Conservation (phyloP, 2,329 filamentous ascomycete genomes). For the Penicillium sp. region DNA sequence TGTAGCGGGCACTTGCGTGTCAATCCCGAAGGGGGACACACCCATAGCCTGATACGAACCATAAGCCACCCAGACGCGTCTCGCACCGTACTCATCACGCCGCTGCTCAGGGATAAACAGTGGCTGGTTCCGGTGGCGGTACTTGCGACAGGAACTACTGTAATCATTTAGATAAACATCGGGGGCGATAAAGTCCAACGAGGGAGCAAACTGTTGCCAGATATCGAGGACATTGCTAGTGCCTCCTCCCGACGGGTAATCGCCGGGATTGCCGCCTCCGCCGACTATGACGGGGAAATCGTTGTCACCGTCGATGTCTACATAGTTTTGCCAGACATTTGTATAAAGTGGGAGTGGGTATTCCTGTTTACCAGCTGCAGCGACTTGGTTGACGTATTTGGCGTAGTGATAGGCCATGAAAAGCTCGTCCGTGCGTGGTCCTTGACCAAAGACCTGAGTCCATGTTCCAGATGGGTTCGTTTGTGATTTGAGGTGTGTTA, state of each 20-base stretch:
- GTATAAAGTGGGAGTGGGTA: conserved; percentile 48
- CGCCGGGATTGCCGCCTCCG: conserved; percentile 45
- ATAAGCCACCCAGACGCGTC: conserved; percentile 41
- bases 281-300: conserved; percentile 41
- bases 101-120: conserved; percentile 52
- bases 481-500: conserved; percentile 25
- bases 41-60: conserved; percentile 39
- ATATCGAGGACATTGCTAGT: conserved; percentile 47
- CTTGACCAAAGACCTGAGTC: conserved; percentile 43
- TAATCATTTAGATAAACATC: conserved; percentile 53
- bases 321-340: conserved; percentile 51
- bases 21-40: conserved; percentile 43
- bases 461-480: conserved; percentile 29
- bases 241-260: conserved; percentile 51
- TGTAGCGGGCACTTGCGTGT: conserved; percentile 36
- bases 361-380: conserved; percentile 41
- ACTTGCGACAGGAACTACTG: conserved; percentile 40
- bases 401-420: conserved; percentile 53
- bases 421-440: conserved; percentile 43
- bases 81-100: conserved; percentile 45
- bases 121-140: conserved; percentile 43
- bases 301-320: conserved; percentile 32
- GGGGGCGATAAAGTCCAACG: conserved; percentile 49
- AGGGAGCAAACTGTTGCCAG: conserved; percentile 45
- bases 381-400: conserved; percentile 43